phyloP scores from a whole-genome alignment of 306 rosid species.

The Mimosa pudica region DNA sequence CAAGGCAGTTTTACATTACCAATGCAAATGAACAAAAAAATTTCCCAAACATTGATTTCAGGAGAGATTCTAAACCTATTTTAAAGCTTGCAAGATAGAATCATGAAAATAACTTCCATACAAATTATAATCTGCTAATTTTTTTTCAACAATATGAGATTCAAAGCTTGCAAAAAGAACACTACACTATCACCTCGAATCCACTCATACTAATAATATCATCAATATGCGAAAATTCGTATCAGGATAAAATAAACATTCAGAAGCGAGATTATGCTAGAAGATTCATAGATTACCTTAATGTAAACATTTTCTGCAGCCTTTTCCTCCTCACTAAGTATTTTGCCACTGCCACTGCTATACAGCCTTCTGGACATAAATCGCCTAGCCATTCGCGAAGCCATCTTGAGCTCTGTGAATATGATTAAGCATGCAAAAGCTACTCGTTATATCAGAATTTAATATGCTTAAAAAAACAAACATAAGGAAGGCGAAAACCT shows the following conservation, averaged over 20 bases:
- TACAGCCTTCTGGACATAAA: conserved; percentile 66
- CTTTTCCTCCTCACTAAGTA: conserved; percentile 83
- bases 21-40: neutral
- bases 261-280: neutral
- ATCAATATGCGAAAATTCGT: conserved; percentile 6
- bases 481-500: neutral
- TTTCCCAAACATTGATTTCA: neutral
- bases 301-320: conserved; percentile 80
- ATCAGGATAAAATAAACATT: conserved; percentile 18
- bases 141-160: neutral
- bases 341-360: conserved; percentile 73
- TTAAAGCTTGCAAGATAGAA: neutral
- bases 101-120: neutral
- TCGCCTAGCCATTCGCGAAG: conserved; percentile 63
- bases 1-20: neutral
- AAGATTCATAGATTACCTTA: conserved; percentile 51
- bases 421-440: neutral
- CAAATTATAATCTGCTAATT: neutral
- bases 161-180: neutral
- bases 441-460: neutral
- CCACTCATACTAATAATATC: neutral
- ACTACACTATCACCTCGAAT: neutral
- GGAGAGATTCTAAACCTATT: neutral
- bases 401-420: conserved; percentile 55
- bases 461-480: neutral